Evolutionary conservation across 345 rosid genomes (phyloP).

Genomic region (Hevea brasiliensis): DNA sequence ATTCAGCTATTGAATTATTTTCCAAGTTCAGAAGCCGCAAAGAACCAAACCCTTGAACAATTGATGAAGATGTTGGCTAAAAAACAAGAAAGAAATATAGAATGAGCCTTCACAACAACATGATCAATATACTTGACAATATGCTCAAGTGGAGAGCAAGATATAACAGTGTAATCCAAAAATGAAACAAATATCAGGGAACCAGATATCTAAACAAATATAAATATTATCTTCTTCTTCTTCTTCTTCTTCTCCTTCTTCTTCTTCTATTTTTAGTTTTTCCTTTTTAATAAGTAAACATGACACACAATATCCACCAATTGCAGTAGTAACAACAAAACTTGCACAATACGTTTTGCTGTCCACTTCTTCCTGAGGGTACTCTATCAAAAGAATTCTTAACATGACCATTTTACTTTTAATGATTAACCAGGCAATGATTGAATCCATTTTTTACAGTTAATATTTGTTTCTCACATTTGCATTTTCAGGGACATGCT

Average conservation of each 20-base stretch:
- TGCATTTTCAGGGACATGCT: background rate
- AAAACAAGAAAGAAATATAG: slow-evolving; percentile 1
- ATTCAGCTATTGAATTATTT: slow-evolving; percentile 71
- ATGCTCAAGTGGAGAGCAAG: background rate
- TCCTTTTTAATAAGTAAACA: background rate
- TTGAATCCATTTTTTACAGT: background rate
- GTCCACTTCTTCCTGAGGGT: background rate
- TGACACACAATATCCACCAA: background rate
- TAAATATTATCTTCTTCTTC: no score
- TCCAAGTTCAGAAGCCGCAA: slow-evolving; percentile 85
- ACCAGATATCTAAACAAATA: background rate
- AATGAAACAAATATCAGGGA: background rate
- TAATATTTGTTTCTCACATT: background rate
- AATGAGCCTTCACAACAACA: background rate
- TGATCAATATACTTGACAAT: background rate
- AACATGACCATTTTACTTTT: background rate
- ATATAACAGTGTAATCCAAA: no score
- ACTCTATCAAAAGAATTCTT: no score
- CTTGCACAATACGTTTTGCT: background rate
- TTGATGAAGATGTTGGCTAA: slow-evolving; percentile 50
- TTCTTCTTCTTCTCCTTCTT: no score
- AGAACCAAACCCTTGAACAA: slow-evolving; percentile 58
- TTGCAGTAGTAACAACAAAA: background rate
- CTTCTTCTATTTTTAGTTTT: no score
- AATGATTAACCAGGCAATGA: background rate